Evolutionary conservation across 2,329 filamentous ascomycete species (phyloP).

Genomic region (Sordariomycetes sp.): DNA sequence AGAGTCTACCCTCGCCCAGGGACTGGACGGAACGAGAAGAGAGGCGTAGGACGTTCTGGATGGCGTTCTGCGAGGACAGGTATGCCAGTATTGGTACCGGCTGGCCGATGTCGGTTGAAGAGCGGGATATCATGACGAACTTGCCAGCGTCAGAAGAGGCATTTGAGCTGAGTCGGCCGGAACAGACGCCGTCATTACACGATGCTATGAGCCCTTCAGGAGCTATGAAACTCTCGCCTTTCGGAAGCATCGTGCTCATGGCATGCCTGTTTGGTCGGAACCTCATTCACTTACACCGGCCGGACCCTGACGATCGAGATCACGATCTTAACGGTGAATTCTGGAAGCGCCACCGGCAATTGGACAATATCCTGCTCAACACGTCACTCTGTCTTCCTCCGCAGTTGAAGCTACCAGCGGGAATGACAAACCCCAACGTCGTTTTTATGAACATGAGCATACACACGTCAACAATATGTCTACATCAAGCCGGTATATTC

Average conservation of each 20-base stretch:
- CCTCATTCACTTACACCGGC: slow-evolving; percentile 79
- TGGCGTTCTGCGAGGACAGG: slow-evolving; percentile 79
- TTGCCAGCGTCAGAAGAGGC: slow-evolving; percentile 76
- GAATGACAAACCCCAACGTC: slow-evolving; percentile 67
- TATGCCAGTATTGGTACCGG: slow-evolving; percentile 94
- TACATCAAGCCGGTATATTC: slow-evolving; percentile 97
- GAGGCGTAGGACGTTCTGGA: slow-evolving; percentile 85
- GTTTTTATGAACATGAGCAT: slow-evolving; percentile 96
- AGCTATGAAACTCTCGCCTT: slow-evolving; percentile 61
- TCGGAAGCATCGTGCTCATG: slow-evolving; percentile 71
- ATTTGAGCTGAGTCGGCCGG: slow-evolving; percentile 66
- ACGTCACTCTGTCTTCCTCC: slow-evolving; percentile 73
- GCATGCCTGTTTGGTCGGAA: slow-evolving; percentile 87
- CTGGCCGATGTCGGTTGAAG: slow-evolving; percentile 92
- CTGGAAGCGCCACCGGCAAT: slow-evolving; percentile 81
- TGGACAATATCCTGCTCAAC: slow-evolving; percentile 85
- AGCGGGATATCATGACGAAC: slow-evolving; percentile 79
- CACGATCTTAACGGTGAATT: slow-evolving; percentile 85
- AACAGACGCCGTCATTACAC: slow-evolving; percentile 55
- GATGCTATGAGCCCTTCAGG: slow-evolving; percentile 60
- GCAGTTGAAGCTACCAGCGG: slow-evolving; percentile 64
- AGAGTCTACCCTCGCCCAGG: slow-evolving; percentile 70
- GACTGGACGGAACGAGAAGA: slow-evolving; percentile 96
- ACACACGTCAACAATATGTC: slow-evolving; percentile 87
- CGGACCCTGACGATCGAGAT: slow-evolving; percentile 67